Percentiles rank a stretch among this genome's conserved stretches.
phyloP scores from a whole-genome alignment of 331 rosid genomes.

The Malus hybrid region DNA sequence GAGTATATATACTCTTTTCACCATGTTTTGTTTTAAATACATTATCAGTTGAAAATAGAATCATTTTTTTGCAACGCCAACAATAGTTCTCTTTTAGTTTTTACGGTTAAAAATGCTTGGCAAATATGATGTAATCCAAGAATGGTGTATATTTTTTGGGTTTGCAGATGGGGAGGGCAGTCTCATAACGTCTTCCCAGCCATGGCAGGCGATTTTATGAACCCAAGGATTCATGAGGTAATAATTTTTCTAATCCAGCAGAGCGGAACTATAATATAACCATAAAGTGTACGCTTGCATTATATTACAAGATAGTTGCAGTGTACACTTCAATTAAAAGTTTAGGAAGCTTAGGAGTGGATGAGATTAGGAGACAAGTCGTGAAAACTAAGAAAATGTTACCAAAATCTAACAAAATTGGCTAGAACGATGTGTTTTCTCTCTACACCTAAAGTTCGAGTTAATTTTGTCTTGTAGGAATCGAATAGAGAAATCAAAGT shows the following conservation, averaged over 20 bases:
- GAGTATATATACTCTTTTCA: not conserved
- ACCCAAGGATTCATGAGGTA: slow-evolving; percentile 82
- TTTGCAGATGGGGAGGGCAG: slow-evolving; percentile 78
- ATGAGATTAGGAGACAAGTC: too few species aligned
- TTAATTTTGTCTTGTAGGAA: not conserved
- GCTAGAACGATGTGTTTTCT: too few species aligned
- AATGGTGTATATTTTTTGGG: not conserved
- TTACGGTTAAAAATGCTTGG: not conserved
- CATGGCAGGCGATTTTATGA: slow-evolving; percentile 78
- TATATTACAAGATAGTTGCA: not conserved
- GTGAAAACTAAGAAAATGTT: too few species aligned
- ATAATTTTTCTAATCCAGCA: not conserved
- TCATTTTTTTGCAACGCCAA: too few species aligned
- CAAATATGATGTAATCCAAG: not conserved
- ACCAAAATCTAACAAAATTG: too few species aligned
- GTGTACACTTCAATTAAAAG: too few species aligned
- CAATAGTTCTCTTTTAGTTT: too few species aligned
- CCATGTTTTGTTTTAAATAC: not conserved
- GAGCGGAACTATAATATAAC: not conserved
- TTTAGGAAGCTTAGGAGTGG: not conserved
- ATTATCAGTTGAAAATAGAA: not conserved
- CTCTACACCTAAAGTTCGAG: too few species aligned
- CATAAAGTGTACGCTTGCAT: too few species aligned
- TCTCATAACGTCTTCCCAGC: slow-evolving; percentile 21
- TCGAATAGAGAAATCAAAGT: not conserved